Percentiles rank a stretch among this genome's conserved stretches.
Conservation (phyloP, 1,284 basidiomycete genomes). For the Coriolopsis trogii region DNA sequence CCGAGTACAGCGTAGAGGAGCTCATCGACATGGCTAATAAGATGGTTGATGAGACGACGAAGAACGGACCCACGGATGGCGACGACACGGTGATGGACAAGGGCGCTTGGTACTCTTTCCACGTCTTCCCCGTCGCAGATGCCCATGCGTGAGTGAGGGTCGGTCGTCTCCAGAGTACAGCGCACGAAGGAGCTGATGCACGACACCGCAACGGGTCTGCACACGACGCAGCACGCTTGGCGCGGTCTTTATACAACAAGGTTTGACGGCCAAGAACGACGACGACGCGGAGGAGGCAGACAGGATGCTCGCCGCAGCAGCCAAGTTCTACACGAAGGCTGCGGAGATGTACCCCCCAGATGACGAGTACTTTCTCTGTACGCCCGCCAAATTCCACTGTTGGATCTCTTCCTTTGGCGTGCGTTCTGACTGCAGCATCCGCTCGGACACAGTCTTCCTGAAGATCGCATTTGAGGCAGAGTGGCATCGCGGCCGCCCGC, state of each 20-base stretch:
- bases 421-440: neutral
- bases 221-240: conserved; percentile 17
- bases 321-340: conserved; percentile 23
- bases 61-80: conserved; percentile 17
- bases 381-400: neutral
- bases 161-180: neutral
- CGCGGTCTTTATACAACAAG: conserved; percentile 21
- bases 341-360: conserved; percentile 23
- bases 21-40: conserved; percentile 22
- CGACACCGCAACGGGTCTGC: neutral
- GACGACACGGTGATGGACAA: conserved; percentile 19
- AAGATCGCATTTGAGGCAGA: conserved; percentile 24
- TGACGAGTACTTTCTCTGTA: conserved; percentile 24
- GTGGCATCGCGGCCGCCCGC: conserved; percentile 22
- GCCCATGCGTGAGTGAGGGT: conserved; percentile 18
- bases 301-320: conserved; percentile 19
- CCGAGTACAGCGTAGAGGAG: conserved; percentile 18
- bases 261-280: conserved; percentile 17
- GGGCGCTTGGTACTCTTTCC: conserved; percentile 25
- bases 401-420: neutral
- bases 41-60: conserved; percentile 23
- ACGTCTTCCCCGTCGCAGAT: conserved; percentile 22
- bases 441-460: conserved; percentile 23
- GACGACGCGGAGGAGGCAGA: conserved; percentile 16
- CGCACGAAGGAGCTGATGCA: neutral